Base-by-base conservation (phyloP, 805 yeast genomes). In the Wickerhamiella brachini region DNA sequence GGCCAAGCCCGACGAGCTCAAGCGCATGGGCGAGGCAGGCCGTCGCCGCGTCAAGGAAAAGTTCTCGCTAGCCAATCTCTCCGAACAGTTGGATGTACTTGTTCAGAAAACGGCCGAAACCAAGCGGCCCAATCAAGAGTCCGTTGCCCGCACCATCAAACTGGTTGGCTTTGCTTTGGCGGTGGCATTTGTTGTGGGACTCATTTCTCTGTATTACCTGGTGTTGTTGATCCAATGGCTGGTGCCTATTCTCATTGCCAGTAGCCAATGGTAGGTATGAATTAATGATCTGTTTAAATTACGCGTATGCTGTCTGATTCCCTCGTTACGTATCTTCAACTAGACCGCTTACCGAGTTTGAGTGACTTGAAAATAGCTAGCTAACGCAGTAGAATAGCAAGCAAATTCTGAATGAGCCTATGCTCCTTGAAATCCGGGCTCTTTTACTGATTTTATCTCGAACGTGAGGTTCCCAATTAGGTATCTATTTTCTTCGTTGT, bases 31-130 rank as follows among this genome's bases (percentile, higher is more conserved):
- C 26, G 51, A 48, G 7, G 56, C 56, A 3, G 71, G 70, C 31
- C 58, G 56, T 6, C 51, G 53, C 24, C 56, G 61, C 29, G 74
- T 69, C 10, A 44, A 44, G 5, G 50, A 52, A 21, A 54, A 58
- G 45, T 71, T 71, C 53, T 62, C 71, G 2, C 47, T 55, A 22
- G 54, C 52, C 13, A 57, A 62, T 22, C 62, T 69, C 63, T 65
- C 64, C 31, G 42, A 53, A 26, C 56, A 57, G 47, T 56, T 68
- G 29, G 67, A 67, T 38, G 49, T 22, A 2, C 49, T 57, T 4
- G 52, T 51, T 6, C 24, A 9, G 37, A 50, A 58, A 24, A 51
- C 62, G 3, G 41, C 9, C 44, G 58, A 49, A 8, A 52, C 55
- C 15, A 45, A 44, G 47, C 59, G 62, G 41, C 50, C 53, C 44